Evolutionary conservation across 129 eudicot genomes (phyloP).

Genomic region (Centrapalus pauciflorus): DNA sequence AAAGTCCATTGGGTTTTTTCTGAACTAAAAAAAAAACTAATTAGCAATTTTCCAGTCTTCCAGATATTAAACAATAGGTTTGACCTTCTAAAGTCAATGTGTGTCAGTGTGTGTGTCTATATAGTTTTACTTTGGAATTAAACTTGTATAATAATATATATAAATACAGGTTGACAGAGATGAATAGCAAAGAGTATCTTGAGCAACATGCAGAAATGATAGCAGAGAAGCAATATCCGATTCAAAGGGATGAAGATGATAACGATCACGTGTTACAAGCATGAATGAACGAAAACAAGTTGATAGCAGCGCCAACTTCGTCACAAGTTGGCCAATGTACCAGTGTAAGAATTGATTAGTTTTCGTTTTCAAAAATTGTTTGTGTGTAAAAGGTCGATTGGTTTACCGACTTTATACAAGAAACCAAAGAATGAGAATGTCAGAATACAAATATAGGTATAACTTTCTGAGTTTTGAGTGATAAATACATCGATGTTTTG

Average conservation of each 20-base stretch:
- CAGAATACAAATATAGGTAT: no score
- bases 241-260: slow-evolving; percentile 17
- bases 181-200: slow-evolving; percentile 80
- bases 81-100: slow-evolving; percentile 5
- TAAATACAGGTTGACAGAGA: slow-evolving; percentile 67
- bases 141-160: background rate
- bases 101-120: background rate
- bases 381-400: no score
- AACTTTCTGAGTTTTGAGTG: no score
- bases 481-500: no score
- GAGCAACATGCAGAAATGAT: slow-evolving; percentile 60
- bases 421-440: no score
- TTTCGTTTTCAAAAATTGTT: no score
- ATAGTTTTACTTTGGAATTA: background rate
- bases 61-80: background rate
- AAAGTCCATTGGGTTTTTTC: no score
- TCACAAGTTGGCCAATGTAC: no score
- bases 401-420: no score
- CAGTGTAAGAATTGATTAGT: no score
- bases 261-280: slow-evolving; percentile 30
- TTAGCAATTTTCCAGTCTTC: no score
- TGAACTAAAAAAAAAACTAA: no score
- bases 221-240: slow-evolving; percentile 32
- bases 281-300: slow-evolving; percentile 8
- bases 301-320: background rate